Evolutionary conservation across 257 asterid genomes (phyloP).

Genomic region (Petunia secreta): DNA sequence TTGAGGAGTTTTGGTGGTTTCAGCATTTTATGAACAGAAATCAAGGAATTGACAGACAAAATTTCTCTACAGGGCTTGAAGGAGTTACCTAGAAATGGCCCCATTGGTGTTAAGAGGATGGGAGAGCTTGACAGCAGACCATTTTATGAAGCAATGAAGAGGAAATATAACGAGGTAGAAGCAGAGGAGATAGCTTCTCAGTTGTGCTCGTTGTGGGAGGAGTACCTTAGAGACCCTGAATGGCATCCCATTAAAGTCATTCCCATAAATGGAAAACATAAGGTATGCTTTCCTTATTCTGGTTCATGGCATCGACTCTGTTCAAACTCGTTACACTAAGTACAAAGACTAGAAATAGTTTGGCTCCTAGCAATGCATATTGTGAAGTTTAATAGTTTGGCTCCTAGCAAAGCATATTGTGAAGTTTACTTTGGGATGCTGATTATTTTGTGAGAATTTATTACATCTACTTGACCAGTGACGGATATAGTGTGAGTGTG

Average conservation of each 20-base stretch:
- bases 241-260: conserved; percentile 90
- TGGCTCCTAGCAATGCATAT: neutral
- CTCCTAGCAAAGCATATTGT: neutral
- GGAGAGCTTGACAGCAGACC: conserved; percentile 71
- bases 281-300: conserved; percentile 48
- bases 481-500: neutral
- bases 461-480: neutral
- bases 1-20: conserved; percentile 22
- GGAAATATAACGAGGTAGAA: conserved; percentile 60
- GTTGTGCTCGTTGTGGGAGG: conserved; percentile 87
- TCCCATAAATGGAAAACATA: conserved; percentile 49
- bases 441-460: conserved; percentile 19
- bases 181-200: conserved; percentile 84
- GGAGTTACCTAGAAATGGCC: conserved; percentile 45
- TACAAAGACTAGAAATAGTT: neutral
- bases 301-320: neutral
- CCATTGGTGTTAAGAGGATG: conserved; percentile 68
- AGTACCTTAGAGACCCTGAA: conserved; percentile 87
- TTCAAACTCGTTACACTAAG: conserved; percentile 10
- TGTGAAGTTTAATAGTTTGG: neutral
- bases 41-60: conserved; percentile 27
- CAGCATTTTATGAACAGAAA: conserved; percentile 29
- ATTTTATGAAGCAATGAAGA: conserved; percentile 60
- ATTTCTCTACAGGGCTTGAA: conserved; percentile 55
- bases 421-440: neutral